phyloP scores from a whole-genome alignment of 179 eudicot genomes.

The Silene vulgaris region DNA sequence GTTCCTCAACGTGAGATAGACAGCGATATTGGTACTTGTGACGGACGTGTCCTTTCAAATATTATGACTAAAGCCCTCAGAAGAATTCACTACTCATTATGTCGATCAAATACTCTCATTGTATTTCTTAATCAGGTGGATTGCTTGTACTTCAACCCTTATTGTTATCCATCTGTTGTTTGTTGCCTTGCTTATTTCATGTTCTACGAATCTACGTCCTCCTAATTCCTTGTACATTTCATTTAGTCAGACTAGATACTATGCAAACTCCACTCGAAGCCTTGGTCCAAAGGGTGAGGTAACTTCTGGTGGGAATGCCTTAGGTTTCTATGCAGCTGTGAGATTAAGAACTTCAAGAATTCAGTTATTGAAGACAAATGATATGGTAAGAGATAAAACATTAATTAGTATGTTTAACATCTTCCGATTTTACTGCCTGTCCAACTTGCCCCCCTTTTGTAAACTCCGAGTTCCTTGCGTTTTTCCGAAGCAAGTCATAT shows the following conservation, averaged over 20 bases:
- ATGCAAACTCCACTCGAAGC: conserved; percentile 39
- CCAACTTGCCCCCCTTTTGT: background rate
- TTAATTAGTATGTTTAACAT: background rate
- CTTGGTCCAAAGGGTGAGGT: conserved; percentile 48
- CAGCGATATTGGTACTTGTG: conserved; percentile 32
- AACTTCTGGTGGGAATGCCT: conserved; percentile 93
- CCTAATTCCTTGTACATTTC: conserved; percentile 6
- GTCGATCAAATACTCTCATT: conserved; percentile 68
- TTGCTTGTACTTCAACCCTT: conserved; percentile 7
- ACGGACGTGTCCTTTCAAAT: conserved; percentile 36
- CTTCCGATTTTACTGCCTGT: background rate
- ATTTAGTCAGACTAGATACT: conserved; percentile 59
- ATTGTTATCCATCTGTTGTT: background rate
- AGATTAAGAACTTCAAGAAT: conserved; percentile 70
- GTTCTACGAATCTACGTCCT: background rate
- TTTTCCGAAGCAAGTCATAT: background rate
- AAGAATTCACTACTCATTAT: conserved; percentile 69
- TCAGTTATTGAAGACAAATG: conserved; percentile 48
- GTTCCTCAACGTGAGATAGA: conserved; percentile 77
- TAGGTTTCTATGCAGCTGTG: conserved; percentile 83
- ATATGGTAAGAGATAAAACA: conserved; percentile 45
- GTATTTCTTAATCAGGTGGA: conserved; percentile 88
- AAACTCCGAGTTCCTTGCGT: conserved; percentile 7
- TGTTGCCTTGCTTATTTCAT: background rate
- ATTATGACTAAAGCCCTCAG: conserved; percentile 85